Evolutionary conservation across 768 basidiomycete genomes (phyloP).

Genomic region (Punctularia strigosozonata): DNA sequence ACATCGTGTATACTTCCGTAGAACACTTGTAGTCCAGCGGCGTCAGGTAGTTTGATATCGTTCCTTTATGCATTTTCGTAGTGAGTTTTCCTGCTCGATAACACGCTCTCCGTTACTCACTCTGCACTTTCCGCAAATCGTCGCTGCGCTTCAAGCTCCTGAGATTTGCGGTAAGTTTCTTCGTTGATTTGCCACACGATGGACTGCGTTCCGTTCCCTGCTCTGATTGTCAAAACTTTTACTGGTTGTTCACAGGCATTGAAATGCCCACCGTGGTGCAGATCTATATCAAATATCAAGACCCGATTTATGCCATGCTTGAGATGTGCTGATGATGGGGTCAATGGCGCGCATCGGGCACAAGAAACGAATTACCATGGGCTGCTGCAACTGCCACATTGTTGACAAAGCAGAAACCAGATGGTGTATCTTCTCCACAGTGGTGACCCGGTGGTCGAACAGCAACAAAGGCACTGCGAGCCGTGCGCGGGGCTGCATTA

Average conservation of each 20-base stretch:
- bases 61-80: too few relatives aligned
- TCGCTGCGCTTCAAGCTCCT: slow-evolving; percentile 43
- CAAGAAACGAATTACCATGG: slow-evolving; percentile 46
- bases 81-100: too few relatives aligned
- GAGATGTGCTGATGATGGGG: slow-evolving; percentile 55
- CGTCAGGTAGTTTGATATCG: slow-evolving; percentile 21
- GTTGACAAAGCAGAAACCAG: slow-evolving; percentile 93
- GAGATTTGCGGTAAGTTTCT: slow-evolving; percentile 60
- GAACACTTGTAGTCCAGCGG: slow-evolving; percentile 50
- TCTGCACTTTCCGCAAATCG: too few relatives aligned
- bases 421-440: slow-evolving; percentile 81
- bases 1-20: slow-evolving; percentile 95
- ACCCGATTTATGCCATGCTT: slow-evolving; percentile 66
- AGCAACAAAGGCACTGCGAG: slow-evolving; percentile 57
- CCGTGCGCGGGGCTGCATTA: not conserved
- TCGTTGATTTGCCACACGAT: slow-evolving; percentile 89
- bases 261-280: slow-evolving; percentile 61
- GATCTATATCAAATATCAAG: slow-evolving; percentile 85
- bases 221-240: not conserved
- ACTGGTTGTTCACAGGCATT: not conserved
- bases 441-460: slow-evolving; percentile 92
- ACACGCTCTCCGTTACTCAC: too few relatives aligned
- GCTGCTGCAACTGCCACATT: slow-evolving; percentile 87
- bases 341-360: not conserved
- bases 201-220: slow-evolving; percentile 92